Percentiles rank a stretch among this genome's conserved stretches.
Conservation (phyloP, 345 rosid species). For the Excoecaria cochinchinensis region DNA sequence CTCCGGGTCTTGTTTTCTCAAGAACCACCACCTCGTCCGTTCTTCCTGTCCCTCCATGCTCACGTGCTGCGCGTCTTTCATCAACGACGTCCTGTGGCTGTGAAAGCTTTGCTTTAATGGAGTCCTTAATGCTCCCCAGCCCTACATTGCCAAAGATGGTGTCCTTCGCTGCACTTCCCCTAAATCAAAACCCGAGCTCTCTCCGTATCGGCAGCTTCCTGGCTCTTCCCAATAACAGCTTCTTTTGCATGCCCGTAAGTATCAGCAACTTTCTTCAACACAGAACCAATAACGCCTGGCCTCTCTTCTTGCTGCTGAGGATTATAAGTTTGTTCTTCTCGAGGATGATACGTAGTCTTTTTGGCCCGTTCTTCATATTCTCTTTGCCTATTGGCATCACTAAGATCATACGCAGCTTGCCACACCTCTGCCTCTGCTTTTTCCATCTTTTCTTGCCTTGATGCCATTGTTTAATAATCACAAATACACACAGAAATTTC, state of each 20-base stretch:
- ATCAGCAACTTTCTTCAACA: slow-evolving; percentile 52
- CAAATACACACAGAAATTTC: too few relatives aligned
- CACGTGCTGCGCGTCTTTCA: slow-evolving; percentile 35
- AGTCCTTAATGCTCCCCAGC: slow-evolving; percentile 30
- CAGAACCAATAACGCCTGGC: slow-evolving; percentile 57
- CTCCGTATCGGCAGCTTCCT: slow-evolving; percentile 21
- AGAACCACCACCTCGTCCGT: background rate
- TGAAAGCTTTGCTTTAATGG: slow-evolving; percentile 42
- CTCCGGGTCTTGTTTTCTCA: slow-evolving; percentile 29
- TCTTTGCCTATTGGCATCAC: slow-evolving; percentile 38
- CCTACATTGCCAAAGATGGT: slow-evolving; percentile 38
- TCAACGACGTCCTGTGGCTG: slow-evolving; percentile 35
- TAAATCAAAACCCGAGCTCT: background rate
- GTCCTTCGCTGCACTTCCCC: slow-evolving; percentile 40
- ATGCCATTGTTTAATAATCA: slow-evolving; percentile 39
- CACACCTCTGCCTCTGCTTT: slow-evolving; percentile 56
- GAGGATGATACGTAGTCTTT: background rate
- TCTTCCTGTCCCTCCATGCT: slow-evolving; percentile 32
- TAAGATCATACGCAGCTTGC: slow-evolving; percentile 41
- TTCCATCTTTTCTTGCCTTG: slow-evolving; percentile 45
- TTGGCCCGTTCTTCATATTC: slow-evolving; percentile 12
- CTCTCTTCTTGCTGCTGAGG: slow-evolving; percentile 35
- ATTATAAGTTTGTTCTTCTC: slow-evolving; percentile 20
- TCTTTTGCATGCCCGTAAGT: slow-evolving; percentile 61
- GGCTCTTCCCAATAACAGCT: slow-evolving; percentile 52